Conservation (phyloP, 192 early-diverging fungal genomes). For the Podila minutissima region DNA sequence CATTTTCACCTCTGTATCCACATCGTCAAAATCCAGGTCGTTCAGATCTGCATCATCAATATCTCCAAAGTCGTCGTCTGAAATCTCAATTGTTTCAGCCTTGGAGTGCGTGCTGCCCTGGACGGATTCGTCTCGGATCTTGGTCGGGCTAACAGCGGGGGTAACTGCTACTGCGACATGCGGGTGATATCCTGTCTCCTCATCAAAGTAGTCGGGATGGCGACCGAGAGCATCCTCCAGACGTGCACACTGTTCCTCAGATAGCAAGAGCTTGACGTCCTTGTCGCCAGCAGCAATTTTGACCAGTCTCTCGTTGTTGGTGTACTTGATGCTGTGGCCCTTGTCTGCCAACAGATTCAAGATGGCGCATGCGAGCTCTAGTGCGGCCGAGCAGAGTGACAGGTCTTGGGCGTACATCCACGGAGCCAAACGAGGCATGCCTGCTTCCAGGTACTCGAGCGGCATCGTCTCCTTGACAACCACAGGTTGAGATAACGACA, state of each 20-base stretch:
- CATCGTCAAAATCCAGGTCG: slow-evolving; percentile 44
- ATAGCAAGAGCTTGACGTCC: slow-evolving; percentile 25
- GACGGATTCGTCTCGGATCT: neutral
- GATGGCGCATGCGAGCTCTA: slow-evolving; percentile 29
- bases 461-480: slow-evolving; percentile 38
- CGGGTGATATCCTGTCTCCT: neutral
- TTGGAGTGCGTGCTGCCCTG: neutral
- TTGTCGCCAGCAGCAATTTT: slow-evolving; percentile 20
- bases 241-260: slow-evolving; percentile 16
- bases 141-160: neutral
- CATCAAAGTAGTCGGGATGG: slow-evolving; percentile 16
- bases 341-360: slow-evolving; percentile 36
- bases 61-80: slow-evolving; percentile 55
- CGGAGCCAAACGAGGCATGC: slow-evolving; percentile 16
- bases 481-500: neutral
- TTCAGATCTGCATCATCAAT: slow-evolving; percentile 48
- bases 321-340: slow-evolving; percentile 11
- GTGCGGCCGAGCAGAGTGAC: slow-evolving; percentile 26
- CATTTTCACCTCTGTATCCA: neutral
- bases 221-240: slow-evolving; percentile 33
- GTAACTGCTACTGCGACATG: neutral
- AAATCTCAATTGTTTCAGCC: slow-evolving; percentile 29
- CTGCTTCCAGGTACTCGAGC: slow-evolving; percentile 25
- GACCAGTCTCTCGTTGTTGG: slow-evolving; percentile 8
- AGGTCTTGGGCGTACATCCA: slow-evolving; percentile 45